Evolutionary conservation across 148 eudicot genomes (phyloP).

Genomic region (Selenicereus undatus): DNA sequence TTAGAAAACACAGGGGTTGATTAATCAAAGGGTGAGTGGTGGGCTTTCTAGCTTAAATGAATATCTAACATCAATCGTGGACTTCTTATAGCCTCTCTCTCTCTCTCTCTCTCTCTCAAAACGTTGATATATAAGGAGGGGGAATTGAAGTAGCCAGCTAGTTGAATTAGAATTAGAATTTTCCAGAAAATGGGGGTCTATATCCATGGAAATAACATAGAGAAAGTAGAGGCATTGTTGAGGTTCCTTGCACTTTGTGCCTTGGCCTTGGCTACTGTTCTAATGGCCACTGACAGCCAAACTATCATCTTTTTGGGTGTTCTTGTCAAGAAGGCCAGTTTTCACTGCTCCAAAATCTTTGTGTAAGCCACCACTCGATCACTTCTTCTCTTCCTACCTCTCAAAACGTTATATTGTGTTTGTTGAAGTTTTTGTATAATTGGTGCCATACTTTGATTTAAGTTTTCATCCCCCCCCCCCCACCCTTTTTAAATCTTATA

Average conservation of each 20-base stretch:
- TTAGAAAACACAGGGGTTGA: neutral
- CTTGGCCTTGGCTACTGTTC: conserved; percentile 33
- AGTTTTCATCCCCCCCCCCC: too few species aligned
- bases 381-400: neutral
- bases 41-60: too few species aligned
- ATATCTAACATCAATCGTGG: neutral
- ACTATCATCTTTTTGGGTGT: conserved; percentile 35
- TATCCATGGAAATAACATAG: neutral
- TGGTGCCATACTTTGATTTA: too few species aligned
- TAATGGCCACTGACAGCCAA: conserved; percentile 37
- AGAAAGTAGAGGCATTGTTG: conserved; percentile 30
- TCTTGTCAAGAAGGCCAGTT: conserved; percentile 32
- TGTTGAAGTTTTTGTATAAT: too few species aligned
- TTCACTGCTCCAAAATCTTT: conserved; percentile 25
- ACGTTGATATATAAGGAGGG: neutral
- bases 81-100: neutral
- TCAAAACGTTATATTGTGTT: neutral
- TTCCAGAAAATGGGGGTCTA: neutral
- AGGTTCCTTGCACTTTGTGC: conserved; percentile 36
- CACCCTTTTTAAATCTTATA: too few species aligned
- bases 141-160: neutral
- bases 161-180: neutral
- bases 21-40: neutral
- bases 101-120: neutral
- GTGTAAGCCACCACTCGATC: conserved; percentile 23